These are phyloP conservation scores for Populus tomentosa DNA, from an alignment of 441 rosid species.

Conservation along the genomic window DNA sequence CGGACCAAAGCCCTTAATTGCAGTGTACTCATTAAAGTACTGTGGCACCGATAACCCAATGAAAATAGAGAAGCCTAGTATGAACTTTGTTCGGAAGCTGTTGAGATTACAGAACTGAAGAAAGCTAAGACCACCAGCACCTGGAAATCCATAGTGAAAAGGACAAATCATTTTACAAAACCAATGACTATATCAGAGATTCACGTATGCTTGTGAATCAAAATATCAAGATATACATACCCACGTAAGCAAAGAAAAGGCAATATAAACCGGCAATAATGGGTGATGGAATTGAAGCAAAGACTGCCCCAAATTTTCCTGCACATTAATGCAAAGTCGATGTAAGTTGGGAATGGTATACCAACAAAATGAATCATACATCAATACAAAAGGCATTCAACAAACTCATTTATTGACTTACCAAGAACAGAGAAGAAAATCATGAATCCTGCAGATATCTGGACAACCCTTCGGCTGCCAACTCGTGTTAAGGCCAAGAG, in stretches of 20 bases:
- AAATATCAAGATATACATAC: slow-evolving; percentile 38
- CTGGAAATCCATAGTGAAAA: slow-evolving; percentile 25
- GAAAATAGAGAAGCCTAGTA: slow-evolving; percentile 87
- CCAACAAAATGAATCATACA: slow-evolving; percentile 1
- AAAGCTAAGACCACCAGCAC: slow-evolving; percentile 83
- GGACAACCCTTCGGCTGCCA: slow-evolving; percentile 95
- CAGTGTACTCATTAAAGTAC: slow-evolving; percentile 69
- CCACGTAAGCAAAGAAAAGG: slow-evolving; percentile 93
- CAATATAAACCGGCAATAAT: slow-evolving; percentile 85
- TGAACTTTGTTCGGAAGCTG: slow-evolving; percentile 77
- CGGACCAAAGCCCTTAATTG: slow-evolving; percentile 82
- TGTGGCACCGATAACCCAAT: slow-evolving; percentile 40
- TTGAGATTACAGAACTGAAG: slow-evolving; percentile 94
- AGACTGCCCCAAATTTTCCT: slow-evolving; percentile 98
- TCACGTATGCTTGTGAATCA: background rate
- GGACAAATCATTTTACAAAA: slow-evolving; percentile 4
- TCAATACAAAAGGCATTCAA: slow-evolving; percentile 1
- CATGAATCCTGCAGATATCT: slow-evolving; percentile 98
- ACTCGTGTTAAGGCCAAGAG: slow-evolving; percentile 86
- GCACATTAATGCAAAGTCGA: slow-evolving; percentile 16
- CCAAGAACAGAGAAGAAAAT: slow-evolving; percentile 95
- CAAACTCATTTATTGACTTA: slow-evolving; percentile 19
- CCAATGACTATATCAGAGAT: slow-evolving; percentile 3
- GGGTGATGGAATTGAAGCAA: slow-evolving; percentile 94
- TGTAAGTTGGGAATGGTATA: slow-evolving; percentile 1